These are phyloP conservation scores for Dalbergia cultrata DNA, from an alignment of 306 rosid genomes.

Conservation along the genomic window DNA sequence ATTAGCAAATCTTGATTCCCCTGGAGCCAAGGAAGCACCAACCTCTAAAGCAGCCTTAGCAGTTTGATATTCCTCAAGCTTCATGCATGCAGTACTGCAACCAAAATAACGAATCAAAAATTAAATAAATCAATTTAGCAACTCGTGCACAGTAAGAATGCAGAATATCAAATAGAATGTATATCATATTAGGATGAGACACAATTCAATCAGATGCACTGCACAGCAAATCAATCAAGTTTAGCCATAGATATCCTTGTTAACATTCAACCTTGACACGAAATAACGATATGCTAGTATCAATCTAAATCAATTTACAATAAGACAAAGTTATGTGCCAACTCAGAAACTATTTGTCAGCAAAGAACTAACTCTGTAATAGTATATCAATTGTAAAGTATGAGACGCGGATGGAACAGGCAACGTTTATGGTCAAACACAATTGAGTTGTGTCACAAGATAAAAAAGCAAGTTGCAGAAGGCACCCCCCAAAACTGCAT, in stretches of 20 bases:
- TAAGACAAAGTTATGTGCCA: too few relatives aligned
- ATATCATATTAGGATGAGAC: background rate
- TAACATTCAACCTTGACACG: conserved; percentile 7
- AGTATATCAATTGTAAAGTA: too few relatives aligned
- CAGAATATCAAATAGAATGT: background rate
- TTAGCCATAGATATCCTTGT: conserved; percentile 3
- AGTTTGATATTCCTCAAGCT: conserved; percentile 90
- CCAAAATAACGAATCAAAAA: conserved; percentile 14
- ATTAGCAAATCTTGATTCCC: conserved; percentile 60
- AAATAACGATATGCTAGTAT: background rate
- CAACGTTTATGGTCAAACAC: too few relatives aligned
- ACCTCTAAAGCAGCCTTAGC: conserved; percentile 79
- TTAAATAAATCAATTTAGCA: background rate
- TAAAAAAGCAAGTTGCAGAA: background rate
- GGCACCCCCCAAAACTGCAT: background rate
- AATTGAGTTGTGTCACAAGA: background rate
- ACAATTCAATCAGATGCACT: background rate
- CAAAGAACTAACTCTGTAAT: too few relatives aligned
- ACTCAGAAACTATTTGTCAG: too few relatives aligned
- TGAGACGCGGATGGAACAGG: too few relatives aligned
- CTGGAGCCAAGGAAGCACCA: conserved; percentile 73
- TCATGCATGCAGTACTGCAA: conserved; percentile 81
- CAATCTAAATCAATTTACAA: background rate
- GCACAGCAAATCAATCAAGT: background rate
- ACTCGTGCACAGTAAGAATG: background rate